A percentile compares a stretch with the other conserved stretches of the same genome.
Conservation (phyloP, 2,329 filamentous ascomycete genomes). For the Fusarium xylarioides region DNA sequence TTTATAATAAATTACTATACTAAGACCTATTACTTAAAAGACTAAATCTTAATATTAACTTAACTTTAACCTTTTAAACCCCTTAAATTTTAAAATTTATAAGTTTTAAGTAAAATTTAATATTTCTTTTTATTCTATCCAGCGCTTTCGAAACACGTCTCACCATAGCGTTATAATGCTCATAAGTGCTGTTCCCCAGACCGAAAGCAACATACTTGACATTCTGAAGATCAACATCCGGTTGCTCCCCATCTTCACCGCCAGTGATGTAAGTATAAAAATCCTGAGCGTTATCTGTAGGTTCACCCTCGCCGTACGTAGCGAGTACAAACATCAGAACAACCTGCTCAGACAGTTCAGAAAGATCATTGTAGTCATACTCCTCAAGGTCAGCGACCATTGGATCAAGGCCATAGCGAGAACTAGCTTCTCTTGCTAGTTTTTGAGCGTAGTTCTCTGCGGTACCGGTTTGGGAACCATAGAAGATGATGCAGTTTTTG, state of each 20-base stretch:
- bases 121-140: fast-evolving
- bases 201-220: background rate
- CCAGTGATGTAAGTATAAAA: background rate
- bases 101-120: no score
- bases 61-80: no score
- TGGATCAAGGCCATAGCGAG: background rate
- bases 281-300: background rate
- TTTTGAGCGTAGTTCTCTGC: slow-evolving; percentile 2
- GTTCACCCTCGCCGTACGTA: background rate
- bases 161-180: background rate
- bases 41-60: no score
- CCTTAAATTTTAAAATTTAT: no score
- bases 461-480: background rate
- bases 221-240: background rate
- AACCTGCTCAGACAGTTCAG: background rate
- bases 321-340: background rate
- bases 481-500: background rate
- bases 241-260: background rate
- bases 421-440: background rate
- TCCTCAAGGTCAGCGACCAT: slow-evolving; percentile 3
- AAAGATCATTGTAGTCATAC: background rate
- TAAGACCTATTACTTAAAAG: no score
- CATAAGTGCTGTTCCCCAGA: background rate
- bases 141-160: background rate
- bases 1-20: no score